Percentiles rank a stretch among this genome's conserved stretches.
These are phyloP conservation scores for Ophiognomonia clavigignenti-juglandacearum DNA, from an alignment of 2,329 filamentous ascomycete species.

Conservation along the genomic window DNA sequence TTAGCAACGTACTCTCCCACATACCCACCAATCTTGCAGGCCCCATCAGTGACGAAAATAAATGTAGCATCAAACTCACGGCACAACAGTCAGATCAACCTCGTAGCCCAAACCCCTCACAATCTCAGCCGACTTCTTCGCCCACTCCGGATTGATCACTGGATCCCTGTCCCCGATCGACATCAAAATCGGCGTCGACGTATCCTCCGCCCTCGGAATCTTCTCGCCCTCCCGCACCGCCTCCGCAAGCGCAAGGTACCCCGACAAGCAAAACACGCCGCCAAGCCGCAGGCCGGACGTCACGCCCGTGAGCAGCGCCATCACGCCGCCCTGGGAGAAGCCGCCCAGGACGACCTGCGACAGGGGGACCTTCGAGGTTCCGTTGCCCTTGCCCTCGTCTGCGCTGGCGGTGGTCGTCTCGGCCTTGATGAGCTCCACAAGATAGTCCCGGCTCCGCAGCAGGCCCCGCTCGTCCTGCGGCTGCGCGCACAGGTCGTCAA, in stretches of 20 bases:
- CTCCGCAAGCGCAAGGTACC: slow-evolving; percentile 6
- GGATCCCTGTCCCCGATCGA: slow-evolving; percentile 5
- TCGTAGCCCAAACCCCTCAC: slow-evolving; percentile 4
- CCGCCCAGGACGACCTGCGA: slow-evolving; percentile 7
- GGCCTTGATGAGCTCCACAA: background rate
- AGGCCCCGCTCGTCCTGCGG: slow-evolving; percentile 4
- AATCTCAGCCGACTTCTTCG: background rate
- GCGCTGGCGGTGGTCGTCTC: background rate
- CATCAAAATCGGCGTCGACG: background rate
- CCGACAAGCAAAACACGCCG: slow-evolving; percentile 2
- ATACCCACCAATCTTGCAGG: background rate
- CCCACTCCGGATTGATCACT: slow-evolving; percentile 5
- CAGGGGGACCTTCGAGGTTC: no score
- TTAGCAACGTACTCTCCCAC: background rate
- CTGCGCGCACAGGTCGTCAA: slow-evolving; percentile 2
- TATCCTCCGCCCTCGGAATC: background rate
- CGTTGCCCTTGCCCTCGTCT: no score
- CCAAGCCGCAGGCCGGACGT: background rate
- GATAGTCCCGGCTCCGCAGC: slow-evolving; percentile 8
- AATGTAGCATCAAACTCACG: no score
- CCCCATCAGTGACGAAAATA: background rate
- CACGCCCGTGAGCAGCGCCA: slow-evolving; percentile 6
- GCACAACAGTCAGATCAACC: slow-evolving; percentile 3
- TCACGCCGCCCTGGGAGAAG: slow-evolving; percentile 7
- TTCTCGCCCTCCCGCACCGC: background rate